Percentiles rank a stretch among this genome's conserved stretches.
These are phyloP conservation scores for Sphaerobolus stellatus DNA, from an alignment of 1,284 basidiomycete genomes.

Conservation along the genomic window DNA sequence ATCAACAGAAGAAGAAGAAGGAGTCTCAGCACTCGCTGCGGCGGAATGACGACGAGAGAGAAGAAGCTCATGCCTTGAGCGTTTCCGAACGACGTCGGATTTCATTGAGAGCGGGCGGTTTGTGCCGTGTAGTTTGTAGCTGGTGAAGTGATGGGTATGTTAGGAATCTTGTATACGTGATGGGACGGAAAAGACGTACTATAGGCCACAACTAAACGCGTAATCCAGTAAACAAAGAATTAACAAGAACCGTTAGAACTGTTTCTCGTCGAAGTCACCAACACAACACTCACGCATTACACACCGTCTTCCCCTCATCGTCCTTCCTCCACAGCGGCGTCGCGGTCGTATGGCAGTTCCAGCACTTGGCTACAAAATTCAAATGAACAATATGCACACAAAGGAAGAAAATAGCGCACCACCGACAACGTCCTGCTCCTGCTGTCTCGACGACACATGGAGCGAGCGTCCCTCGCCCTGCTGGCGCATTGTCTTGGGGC, in stretches of 20 bases:
- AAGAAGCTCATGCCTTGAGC: conserved; percentile 72
- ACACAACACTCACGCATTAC: conserved; percentile 70
- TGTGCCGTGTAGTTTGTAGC: conserved; percentile 78
- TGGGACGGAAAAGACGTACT: conserved; percentile 40
- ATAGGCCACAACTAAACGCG: conserved; percentile 44
- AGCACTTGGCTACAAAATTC: conserved; percentile 66
- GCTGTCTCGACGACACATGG: conserved; percentile 4
- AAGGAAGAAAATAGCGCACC: neutral
- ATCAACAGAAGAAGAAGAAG: too few relatives aligned
- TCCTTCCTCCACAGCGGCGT: conserved; percentile 91
- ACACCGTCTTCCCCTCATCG: conserved; percentile 88
- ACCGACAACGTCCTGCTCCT: conserved; percentile 9
- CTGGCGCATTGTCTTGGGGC: conserved; percentile 80
- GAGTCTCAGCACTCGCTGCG: conserved; percentile 50
- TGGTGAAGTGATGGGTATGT: conserved; percentile 25
- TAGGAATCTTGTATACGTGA: conserved; percentile 7
- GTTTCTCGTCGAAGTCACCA: neutral
- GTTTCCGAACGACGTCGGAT: conserved; percentile 80
- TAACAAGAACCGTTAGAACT: conserved; percentile 15
- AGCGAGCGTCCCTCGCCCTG: conserved; percentile 61
- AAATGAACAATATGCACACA: neutral
- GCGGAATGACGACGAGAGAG: too few relatives aligned
- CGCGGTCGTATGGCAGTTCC: conserved; percentile 86
- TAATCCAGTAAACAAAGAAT: neutral
- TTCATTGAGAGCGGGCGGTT: conserved; percentile 84